phyloP scores from a whole-genome alignment of 1,284 basidiomycete species.

The Leccinum pallidistipes region DNA sequence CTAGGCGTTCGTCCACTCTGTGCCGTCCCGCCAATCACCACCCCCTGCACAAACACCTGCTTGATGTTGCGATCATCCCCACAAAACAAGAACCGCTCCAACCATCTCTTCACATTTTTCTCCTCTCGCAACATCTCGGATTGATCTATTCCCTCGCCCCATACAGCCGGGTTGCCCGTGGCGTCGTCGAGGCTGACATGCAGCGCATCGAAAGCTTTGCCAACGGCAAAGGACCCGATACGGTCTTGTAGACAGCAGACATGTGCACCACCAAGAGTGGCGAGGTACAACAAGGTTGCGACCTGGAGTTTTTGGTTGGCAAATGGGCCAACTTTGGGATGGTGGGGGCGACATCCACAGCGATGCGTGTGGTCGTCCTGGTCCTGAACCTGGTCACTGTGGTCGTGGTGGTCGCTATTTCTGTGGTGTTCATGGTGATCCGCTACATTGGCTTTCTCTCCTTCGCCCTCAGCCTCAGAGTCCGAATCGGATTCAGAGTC shows the following conservation, averaged over 20 bases:
- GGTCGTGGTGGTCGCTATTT: not conserved
- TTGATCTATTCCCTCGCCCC: conserved; percentile 41
- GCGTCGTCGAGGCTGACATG: conserved; percentile 54
- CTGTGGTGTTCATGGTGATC: not conserved
- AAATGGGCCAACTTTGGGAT: conserved; percentile 39
- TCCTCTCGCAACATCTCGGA: conserved; percentile 3
- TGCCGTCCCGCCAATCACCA: conserved; percentile 64
- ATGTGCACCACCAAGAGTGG: conserved; percentile 87
- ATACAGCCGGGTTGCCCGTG: conserved; percentile 60
- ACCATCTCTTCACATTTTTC: conserved; percentile 44
- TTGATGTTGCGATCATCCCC: conserved; percentile 89
- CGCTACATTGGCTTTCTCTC: too few species aligned
- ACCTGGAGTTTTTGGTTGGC: conserved; percentile 65
- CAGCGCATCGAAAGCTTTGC: conserved; percentile 91
- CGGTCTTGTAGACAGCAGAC: conserved; percentile 70
- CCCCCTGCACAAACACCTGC: conserved; percentile 85
- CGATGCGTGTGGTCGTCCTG: not conserved
- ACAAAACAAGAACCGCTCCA: conserved; percentile 77
- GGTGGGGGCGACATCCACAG: not conserved
- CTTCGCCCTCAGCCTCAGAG: conserved; percentile 3
- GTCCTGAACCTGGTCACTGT: not conserved
- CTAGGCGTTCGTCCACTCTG: not conserved
- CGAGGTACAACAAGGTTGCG: conserved; percentile 81
- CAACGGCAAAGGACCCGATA: conserved; percentile 75
- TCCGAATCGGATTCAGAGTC: not conserved